These are phyloP conservation scores for Fraxinus latifolia DNA, from an alignment of 305 asterid species.

Conservation along the genomic window DNA sequence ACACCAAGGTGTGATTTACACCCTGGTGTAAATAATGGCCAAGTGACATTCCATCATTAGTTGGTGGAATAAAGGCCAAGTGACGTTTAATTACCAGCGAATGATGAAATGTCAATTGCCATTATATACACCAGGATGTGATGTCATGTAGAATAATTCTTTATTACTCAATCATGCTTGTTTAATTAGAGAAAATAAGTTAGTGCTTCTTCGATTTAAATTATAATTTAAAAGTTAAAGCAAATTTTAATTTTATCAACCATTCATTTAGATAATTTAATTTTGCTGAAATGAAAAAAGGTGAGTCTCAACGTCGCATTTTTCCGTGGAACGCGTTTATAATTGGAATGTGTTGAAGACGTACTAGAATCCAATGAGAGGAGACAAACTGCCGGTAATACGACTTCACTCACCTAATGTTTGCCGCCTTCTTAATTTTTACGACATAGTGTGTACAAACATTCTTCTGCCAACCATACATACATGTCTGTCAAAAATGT, in stretches of 20 bases:
- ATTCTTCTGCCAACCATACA: not conserved
- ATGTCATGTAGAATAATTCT: no score
- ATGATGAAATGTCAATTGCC: no score
- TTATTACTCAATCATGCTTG: not conserved
- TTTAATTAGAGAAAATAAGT: not conserved
- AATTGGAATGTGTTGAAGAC: slow-evolving; percentile 5
- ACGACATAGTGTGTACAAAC: slow-evolving; percentile 8
- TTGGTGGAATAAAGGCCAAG: no score
- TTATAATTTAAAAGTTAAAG: no score
- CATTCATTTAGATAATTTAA: not conserved
- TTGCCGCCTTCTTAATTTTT: slow-evolving; percentile 32
- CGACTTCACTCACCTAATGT: slow-evolving; percentile 22
- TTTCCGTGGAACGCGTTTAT: slow-evolving; percentile 18
- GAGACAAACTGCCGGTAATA: slow-evolving; percentile 17
- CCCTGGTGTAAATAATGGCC: no score
- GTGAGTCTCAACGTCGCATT: not conserved
- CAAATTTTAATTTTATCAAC: no score
- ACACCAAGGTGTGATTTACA: no score
- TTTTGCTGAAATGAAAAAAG: not conserved
- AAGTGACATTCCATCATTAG: no score
- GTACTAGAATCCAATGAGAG: slow-evolving; percentile 5
- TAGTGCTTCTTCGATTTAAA: not conserved
- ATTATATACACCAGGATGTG: no score
- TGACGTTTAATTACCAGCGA: no score
- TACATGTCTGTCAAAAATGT: not conserved